These are phyloP conservation scores for Tuber indicum DNA, from an alignment of 495 filamentous ascomycete species.

Conservation along the genomic window DNA sequence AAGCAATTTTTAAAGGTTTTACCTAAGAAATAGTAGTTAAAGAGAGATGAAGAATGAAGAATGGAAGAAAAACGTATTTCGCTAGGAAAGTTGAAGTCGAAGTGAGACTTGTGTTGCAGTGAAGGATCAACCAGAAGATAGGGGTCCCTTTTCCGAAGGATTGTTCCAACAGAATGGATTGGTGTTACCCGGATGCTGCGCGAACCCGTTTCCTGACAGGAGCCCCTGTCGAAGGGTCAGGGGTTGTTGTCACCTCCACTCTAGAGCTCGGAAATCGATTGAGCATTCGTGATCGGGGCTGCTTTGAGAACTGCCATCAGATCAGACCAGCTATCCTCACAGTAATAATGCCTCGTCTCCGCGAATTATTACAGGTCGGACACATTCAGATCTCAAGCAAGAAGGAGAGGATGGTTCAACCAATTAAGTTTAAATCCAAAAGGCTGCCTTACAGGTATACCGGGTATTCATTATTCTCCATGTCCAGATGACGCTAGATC, in stretches of 20 bases:
- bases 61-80: neutral
- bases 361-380: neutral
- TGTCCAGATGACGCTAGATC: neutral
- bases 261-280: neutral
- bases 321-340: neutral
- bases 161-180: neutral
- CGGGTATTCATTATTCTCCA: neutral
- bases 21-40: neutral
- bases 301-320: neutral
- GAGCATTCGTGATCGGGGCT: neutral
- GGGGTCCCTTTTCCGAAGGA: neutral
- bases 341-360: neutral
- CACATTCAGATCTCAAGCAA: neutral
- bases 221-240: neutral
- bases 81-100: neutral
- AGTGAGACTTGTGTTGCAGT: neutral
- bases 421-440: neutral
- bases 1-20: neutral
- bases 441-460: neutral
- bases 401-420: neutral
- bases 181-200: neutral
- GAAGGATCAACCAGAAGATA: neutral
- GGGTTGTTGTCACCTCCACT: neutral
- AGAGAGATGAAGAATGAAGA: neutral
- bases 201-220: neutral